Evolutionary conservation across 331 rosid genomes (phyloP).

Genomic region (Arachis monticola): DNA sequence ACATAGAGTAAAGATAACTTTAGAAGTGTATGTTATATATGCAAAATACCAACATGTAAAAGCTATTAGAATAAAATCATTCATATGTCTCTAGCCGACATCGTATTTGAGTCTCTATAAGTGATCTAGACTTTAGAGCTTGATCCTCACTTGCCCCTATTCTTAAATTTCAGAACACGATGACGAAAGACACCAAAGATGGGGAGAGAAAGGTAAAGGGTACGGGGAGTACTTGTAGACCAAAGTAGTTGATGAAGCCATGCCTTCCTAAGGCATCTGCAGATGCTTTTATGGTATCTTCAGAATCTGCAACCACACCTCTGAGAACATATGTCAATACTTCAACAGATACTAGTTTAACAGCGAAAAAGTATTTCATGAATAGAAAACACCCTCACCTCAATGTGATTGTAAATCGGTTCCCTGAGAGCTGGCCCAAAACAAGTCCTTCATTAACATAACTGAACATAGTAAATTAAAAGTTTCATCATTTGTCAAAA

Average conservation of each 20-base stretch:
- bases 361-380: constrained; percentile 28
- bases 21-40: neutral
- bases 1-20: neutral
- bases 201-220: constrained; percentile 32
- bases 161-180: neutral
- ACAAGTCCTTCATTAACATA: constrained; percentile 83
- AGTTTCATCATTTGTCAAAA: constrained; percentile 31
- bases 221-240: constrained; percentile 74
- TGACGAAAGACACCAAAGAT: constrained; percentile 8
- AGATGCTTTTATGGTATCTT: constrained; percentile 74
- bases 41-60: neutral
- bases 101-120: too few species aligned
- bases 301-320: constrained; percentile 94
- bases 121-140: too few species aligned
- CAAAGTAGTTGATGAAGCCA: constrained; percentile 96
- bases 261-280: constrained; percentile 77
- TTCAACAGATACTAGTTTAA: neutral
- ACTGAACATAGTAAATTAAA: constrained; percentile 55
- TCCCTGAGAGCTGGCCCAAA: constrained; percentile 94
- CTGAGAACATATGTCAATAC: constrained; percentile 56
- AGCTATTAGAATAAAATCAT: too few species aligned
- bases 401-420: constrained; percentile 82
- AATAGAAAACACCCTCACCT: constrained; percentile 60
- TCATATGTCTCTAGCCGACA: too few species aligned
- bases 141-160: too few species aligned